These are phyloP conservation scores for Ustilago sp. DNA, from an alignment of 1,284 basidiomycete genomes.

Conservation along the genomic window DNA sequence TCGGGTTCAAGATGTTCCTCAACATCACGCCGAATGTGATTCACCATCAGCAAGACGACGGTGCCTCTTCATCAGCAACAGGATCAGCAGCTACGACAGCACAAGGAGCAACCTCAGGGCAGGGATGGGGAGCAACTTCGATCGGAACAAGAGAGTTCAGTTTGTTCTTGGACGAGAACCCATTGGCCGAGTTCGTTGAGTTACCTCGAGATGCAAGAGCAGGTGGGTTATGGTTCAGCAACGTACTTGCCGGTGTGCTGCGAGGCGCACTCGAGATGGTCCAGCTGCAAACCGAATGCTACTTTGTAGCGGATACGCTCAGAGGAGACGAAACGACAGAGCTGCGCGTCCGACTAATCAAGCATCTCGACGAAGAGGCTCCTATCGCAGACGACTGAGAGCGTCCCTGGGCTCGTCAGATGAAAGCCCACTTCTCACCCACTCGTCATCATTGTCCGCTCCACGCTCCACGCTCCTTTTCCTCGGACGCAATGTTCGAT, in stretches of 20 bases:
- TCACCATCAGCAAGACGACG: conserved; percentile 72
- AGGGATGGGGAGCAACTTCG: conserved; percentile 1
- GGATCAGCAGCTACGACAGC: conserved; percentile 13
- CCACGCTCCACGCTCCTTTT: background rate
- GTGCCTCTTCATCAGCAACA: conserved; percentile 25
- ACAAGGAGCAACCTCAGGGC: conserved; percentile 19
- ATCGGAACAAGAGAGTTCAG: conserved; percentile 74
- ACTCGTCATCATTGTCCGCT: background rate
- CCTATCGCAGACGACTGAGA: conserved; percentile 70
- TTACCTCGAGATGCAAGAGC: conserved; percentile 84
- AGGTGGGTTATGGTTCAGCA: conserved; percentile 91
- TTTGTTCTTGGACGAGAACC: conserved; percentile 93
- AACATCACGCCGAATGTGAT: conserved; percentile 88
- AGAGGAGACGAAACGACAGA: conserved; percentile 95
- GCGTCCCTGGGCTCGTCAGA: no score
- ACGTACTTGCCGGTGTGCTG: conserved; percentile 92
- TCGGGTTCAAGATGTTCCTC: conserved; percentile 98
- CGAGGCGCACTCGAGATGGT: conserved; percentile 98
- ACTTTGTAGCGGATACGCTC: conserved; percentile 89
- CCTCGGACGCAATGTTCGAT: background rate
- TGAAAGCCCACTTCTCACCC: background rate
- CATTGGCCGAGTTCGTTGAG: conserved; percentile 95
- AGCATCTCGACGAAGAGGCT: conserved; percentile 91
- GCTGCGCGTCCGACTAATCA: conserved; percentile 87
- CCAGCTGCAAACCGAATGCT: conserved; percentile 93